Conservation (phyloP, 805 yeast species). For the Blastobotrys muscicola region DNA sequence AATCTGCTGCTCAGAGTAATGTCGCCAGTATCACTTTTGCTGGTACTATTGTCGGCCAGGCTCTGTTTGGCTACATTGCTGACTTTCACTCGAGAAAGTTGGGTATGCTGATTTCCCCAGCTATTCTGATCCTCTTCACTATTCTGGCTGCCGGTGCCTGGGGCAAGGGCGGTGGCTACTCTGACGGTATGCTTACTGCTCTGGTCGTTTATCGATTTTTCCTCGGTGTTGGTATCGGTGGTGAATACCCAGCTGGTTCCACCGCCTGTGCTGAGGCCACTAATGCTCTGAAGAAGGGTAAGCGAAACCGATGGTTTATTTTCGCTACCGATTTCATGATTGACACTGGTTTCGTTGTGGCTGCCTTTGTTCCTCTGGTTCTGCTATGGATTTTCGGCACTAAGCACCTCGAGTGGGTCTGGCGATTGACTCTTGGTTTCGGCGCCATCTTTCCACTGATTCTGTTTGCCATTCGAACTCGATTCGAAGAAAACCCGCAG, state of each 20-base stretch:
- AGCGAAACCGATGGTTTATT: slow-evolving; percentile 37
- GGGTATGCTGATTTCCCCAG: slow-evolving; percentile 74
- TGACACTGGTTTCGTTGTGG: slow-evolving; percentile 72
- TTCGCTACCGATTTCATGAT: slow-evolving; percentile 52
- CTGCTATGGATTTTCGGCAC: slow-evolving; percentile 57
- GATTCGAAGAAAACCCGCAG: slow-evolving; percentile 59
- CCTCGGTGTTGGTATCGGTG: slow-evolving; percentile 74
- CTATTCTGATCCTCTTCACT: slow-evolving; percentile 66
- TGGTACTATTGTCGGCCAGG: slow-evolving; percentile 83
- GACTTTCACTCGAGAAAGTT: slow-evolving; percentile 71
- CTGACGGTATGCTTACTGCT: slow-evolving; percentile 73
- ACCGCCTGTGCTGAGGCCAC: slow-evolving; percentile 10
- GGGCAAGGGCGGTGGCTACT: slow-evolving; percentile 48
- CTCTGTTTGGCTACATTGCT: slow-evolving; percentile 66
- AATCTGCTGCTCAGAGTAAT: slow-evolving; percentile 63
- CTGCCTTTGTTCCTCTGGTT: slow-evolving; percentile 73
- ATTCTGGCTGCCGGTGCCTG: slow-evolving; percentile 75
- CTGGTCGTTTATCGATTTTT: slow-evolving; percentile 78
- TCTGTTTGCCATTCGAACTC: slow-evolving; percentile 65
- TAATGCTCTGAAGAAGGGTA: slow-evolving; percentile 51
- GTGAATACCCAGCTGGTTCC: slow-evolving; percentile 68
- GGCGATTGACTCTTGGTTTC: slow-evolving; percentile 83
- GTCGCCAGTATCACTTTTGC: slow-evolving; percentile 82
- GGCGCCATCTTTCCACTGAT: slow-evolving; percentile 81
- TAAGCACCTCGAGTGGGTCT: slow-evolving; percentile 28